phyloP scores from a whole-genome alignment of 495 filamentous ascomycete genomes.

The Tuber umbilicatum region DNA sequence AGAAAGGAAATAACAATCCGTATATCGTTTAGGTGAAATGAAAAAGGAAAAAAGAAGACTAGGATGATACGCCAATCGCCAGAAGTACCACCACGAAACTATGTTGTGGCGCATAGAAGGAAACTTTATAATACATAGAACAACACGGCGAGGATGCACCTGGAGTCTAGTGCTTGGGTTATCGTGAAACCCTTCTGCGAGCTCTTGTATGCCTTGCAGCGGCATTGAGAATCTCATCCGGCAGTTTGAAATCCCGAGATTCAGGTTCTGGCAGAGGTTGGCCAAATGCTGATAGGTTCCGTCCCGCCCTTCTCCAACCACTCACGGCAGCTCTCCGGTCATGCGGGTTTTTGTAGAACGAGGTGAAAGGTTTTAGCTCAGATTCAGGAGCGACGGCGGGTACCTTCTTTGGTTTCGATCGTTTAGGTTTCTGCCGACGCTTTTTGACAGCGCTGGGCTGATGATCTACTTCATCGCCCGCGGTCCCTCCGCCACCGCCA shows the following conservation, averaged over 20 bases:
- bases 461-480: slow-evolving; percentile 28
- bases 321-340: slow-evolving; percentile 62
- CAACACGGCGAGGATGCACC: neutral
- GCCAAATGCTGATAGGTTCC: slow-evolving; percentile 61
- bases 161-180: neutral
- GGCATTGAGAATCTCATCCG: slow-evolving; percentile 60
- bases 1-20: neutral
- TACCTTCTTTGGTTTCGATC: slow-evolving; percentile 22
- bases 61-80: slow-evolving; percentile 29
- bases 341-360: slow-evolving; percentile 73
- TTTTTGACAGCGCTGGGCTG: slow-evolving; percentile 24
- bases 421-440: slow-evolving; percentile 22
- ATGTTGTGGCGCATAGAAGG: slow-evolving; percentile 3
- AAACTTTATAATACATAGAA: slow-evolving; percentile 10
- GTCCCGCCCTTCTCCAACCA: slow-evolving; percentile 33
- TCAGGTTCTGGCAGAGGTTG: slow-evolving; percentile 66
- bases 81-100: slow-evolving; percentile 11
- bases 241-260: slow-evolving; percentile 66
- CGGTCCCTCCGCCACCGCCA: slow-evolving; percentile 25
- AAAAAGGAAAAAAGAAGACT: slow-evolving; percentile 8
- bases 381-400: slow-evolving; percentile 19
- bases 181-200: slow-evolving; percentile 51
- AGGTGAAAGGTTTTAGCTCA: slow-evolving; percentile 65
- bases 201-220: slow-evolving; percentile 61
- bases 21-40: neutral